phyloP scores from a whole-genome alignment of 2,329 filamentous ascomycete genomes.

The Dothideomycetidae sp. region DNA sequence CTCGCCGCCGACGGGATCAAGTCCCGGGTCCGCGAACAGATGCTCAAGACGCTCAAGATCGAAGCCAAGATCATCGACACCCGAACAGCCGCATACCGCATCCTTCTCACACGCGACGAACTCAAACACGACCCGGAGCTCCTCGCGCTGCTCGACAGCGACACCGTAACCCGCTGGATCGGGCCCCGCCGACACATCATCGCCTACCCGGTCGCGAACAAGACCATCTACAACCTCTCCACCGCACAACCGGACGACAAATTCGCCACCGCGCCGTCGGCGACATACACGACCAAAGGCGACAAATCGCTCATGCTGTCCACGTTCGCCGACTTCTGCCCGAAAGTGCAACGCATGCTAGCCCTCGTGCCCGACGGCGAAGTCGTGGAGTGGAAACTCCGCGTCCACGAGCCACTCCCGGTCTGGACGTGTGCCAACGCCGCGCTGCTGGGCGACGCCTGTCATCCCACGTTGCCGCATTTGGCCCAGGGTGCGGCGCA shows the following conservation, averaged over 20 bases:
- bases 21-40: constrained; percentile 31
- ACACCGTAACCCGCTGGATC: constrained; percentile 61
- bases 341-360: constrained; percentile 45
- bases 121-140: constrained; percentile 56
- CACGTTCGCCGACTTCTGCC: constrained; percentile 47
- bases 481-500: constrained; percentile 51
- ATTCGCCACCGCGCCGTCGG: constrained; percentile 42
- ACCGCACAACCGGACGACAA: constrained; percentile 47
- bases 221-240: constrained; percentile 53
- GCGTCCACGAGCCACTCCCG: constrained; percentile 46
- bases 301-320: constrained; percentile 46
- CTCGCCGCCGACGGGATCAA: constrained; percentile 38
- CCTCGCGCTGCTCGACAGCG: constrained; percentile 49
- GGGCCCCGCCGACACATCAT: constrained; percentile 63
- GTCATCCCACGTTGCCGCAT: constrained; percentile 50
- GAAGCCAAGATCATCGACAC: constrained; percentile 49
- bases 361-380: constrained; percentile 49
- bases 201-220: constrained; percentile 57
- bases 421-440: constrained; percentile 44
- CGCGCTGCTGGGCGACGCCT: constrained; percentile 45
- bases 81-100: constrained; percentile 63
- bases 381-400: constrained; percentile 52
- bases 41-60: constrained; percentile 41
- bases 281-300: constrained; percentile 50
- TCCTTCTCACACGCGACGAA: constrained; percentile 56